phyloP scores from a whole-genome alignment of 2,329 filamentous ascomycete genomes.

The Thelonectria blattea region DNA sequence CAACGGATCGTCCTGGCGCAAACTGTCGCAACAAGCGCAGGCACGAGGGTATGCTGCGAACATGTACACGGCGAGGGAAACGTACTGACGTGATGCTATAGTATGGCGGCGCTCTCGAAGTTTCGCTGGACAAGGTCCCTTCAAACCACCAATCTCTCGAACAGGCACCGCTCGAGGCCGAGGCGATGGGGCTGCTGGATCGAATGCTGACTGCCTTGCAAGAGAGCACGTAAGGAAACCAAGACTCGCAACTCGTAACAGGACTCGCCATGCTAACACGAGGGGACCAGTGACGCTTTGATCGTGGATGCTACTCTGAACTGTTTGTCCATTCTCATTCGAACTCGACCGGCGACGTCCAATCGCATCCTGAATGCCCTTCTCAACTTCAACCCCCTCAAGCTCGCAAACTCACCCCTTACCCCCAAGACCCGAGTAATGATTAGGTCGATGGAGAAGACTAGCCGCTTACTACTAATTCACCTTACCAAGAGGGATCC shows the following conservation, averaged over 20 bases:
- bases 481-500: slow-evolving; percentile 88
- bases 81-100: slow-evolving; percentile 35
- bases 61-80: not conserved
- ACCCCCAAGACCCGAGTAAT: slow-evolving; percentile 81
- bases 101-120: slow-evolving; percentile 65
- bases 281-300: slow-evolving; percentile 73
- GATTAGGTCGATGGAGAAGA: slow-evolving; percentile 94
- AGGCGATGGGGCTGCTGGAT: slow-evolving; percentile 89
- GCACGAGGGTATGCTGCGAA: slow-evolving; percentile 71
- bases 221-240: slow-evolving; percentile 73
- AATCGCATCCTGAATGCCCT: slow-evolving; percentile 86
- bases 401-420: slow-evolving; percentile 76
- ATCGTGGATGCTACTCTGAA: slow-evolving; percentile 92
- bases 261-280: slow-evolving; percentile 11
- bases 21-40: slow-evolving; percentile 79
- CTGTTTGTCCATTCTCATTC: slow-evolving; percentile 80
- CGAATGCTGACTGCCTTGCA: slow-evolving; percentile 85
- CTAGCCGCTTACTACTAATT: slow-evolving; percentile 80
- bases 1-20: slow-evolving; percentile 93
- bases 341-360: slow-evolving; percentile 78
- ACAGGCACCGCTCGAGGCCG: slow-evolving; percentile 83
- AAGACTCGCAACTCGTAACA: not conserved
- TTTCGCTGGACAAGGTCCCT: slow-evolving; percentile 85
- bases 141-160: slow-evolving; percentile 82
- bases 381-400: slow-evolving; percentile 90